Base-by-base conservation (phyloP, 805 yeast species). In the Starmera dryadoides region DNA sequence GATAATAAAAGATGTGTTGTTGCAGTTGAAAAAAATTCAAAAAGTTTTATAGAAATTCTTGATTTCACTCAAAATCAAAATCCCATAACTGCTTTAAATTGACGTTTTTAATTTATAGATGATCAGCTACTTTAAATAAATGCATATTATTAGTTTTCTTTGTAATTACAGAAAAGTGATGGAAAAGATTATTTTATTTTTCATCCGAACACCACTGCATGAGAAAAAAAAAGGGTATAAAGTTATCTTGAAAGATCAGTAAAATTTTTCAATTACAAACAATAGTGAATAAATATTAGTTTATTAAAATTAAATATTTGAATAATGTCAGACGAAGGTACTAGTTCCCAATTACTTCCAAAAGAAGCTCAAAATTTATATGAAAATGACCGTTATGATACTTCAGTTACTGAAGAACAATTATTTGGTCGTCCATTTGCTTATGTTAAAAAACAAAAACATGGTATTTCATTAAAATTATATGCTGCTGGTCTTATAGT, bases 1-100 rank as follows among this genome's bases (percentile, higher is more conserved):
- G 94, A 87, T 54, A 77, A 79, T 47, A 75, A 83, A 42, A 71
- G 88, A 37, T 84, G 97, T 55, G 86, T 91, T 30, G 91, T 95
- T 17, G 98, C 98, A 0, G 93, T 89, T 9, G 94, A 87, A 57
- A 71, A 77, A 40, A 77, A 73, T 30, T 75, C 75, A 9, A 72
- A 71, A 45, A 86, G 96, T 3, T 82, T 68, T 55, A 79, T 93
- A 43, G 97, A 89, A 59, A 80, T 93, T 22, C 63, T 88, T 36
- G 96, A 88, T 56, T 91, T 86, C 62, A 81, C 85, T 19, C 10
- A 35, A 35, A n/a, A n/a, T n/a, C n/a, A n/a, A n/a, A n/a, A n/a
- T n/a, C n/a, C n/a, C n/a, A n/a, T n/a, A n/a, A n/a, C n/a, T n/a
- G n/a, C n/a, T n/a, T n/a, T n/a, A n/a, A n/a, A n/a, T n/a, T n/a